Conservation (phyloP, 1,284 basidiomycete species). For the Xanthoconium separans region DNA sequence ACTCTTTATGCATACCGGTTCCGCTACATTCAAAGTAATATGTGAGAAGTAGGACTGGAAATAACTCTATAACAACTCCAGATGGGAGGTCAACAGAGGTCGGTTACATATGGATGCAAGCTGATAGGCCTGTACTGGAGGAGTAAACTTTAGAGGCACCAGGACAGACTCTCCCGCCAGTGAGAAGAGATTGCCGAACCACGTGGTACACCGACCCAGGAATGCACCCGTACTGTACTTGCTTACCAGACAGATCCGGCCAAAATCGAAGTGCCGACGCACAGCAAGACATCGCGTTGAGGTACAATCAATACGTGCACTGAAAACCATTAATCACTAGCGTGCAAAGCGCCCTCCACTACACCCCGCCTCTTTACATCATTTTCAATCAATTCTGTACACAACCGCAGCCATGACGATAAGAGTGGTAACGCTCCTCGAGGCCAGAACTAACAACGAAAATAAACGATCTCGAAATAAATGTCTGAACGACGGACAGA, state of each 20-base stretch:
- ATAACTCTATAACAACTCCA: conserved; percentile 6
- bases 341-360: not conserved
- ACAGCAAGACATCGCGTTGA: not conserved
- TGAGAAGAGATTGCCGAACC: too few species aligned
- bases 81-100: not conserved
- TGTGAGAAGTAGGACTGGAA: conserved; percentile 11
- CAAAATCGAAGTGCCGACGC: not conserved
- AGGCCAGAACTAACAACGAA: too few species aligned
- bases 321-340: too few species aligned
- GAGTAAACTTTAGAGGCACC: not conserved
- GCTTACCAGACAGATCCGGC: too few species aligned
- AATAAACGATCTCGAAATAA: too few species aligned
- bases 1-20: not conserved
- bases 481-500: not conserved
- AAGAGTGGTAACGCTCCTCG: too few species aligned
- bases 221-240: too few species aligned
- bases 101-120: not conserved
- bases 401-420: too few species aligned
- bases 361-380: not conserved
- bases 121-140: not conserved
- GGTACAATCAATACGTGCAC: not conserved
- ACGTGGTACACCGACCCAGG: too few species aligned
- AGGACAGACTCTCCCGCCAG: too few species aligned
- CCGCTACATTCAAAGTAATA: conserved; percentile 9
- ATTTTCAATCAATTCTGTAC: not conserved